Base-by-base conservation (phyloP, 352 stramenopile genomes). In the Phytophthora fragariae region DNA sequence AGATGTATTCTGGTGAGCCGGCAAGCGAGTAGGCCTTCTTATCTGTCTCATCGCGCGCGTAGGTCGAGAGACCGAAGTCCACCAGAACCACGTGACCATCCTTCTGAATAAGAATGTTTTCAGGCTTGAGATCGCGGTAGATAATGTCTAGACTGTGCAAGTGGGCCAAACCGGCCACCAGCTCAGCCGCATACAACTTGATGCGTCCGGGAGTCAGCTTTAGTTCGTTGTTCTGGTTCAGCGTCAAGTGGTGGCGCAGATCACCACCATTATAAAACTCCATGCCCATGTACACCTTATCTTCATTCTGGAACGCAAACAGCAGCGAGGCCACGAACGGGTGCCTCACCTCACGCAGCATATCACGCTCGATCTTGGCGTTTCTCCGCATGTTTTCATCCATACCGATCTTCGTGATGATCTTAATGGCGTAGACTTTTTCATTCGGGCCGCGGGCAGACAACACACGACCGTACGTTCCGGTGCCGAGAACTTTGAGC, bases 271-370 rank as follows among this genome's bases (percentile, higher is more conserved):
- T 97, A 85, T 98, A 99, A 75, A 99, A 99, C 81, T 99, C 97
- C 80, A 99, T 97, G 19, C 98, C 97, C 67, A 99, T 92, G 84
- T 99, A 99, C 52, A 99, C 85, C 75, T 99, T 99, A 80, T 99
- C 97, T 78, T 98, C 84, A 65, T 97, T 98, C 86, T 99, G 97
- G 79, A 99, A 99, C 1, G 97, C 97, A 81, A 98, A 99, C 53
- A 99, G 86, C 37, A 99, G 76, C 73, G 97, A 98, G 55, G 98
- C 97, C 35, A 99, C 97, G 69, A 99, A 99, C 37, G 97, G 97
- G 76, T 99, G 97, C 53, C 95, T 90, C 21, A 99, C 90, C 39
- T 97, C 83, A 8, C 92, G 93, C 41, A 99, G 77, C 70, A 99
- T 97, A 73, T 98, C 95, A 41, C 97, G 92, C 83, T 99, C 98